Percentiles rank a stretch among this genome's conserved stretches.
These are phyloP conservation scores for Diplodia corticola DNA, from an alignment of 2,329 filamentous ascomycete species.

Conservation along the genomic window DNA sequence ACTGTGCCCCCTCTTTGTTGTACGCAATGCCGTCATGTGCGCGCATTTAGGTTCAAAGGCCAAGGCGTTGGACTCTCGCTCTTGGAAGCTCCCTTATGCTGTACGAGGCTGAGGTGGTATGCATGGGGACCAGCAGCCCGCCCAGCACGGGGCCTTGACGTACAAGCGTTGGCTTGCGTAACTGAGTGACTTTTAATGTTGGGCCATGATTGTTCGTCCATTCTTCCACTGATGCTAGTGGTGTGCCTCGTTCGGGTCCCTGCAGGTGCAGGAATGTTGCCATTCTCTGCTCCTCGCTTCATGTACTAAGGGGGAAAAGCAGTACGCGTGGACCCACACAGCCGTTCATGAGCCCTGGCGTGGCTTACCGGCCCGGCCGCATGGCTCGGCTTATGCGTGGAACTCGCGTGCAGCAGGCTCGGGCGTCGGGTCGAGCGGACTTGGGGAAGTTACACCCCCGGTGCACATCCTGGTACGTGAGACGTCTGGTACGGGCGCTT, in stretches of 20 bases:
- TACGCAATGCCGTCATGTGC: constrained; percentile 2
- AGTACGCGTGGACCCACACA: not conserved
- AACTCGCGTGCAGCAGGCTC: constrained; percentile 3
- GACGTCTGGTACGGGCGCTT: not conserved
- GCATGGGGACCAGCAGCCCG: not conserved
- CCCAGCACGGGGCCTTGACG: not conserved
- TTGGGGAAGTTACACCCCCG: constrained; percentile 11
- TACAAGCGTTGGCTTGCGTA: not conserved
- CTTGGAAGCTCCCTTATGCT: not conserved
- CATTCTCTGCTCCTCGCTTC: not conserved
- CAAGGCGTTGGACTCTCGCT: constrained; percentile 7
- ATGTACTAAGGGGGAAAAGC: not conserved
- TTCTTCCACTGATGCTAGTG: not conserved
- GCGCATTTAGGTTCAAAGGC: constrained; percentile 3
- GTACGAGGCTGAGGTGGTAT: not conserved
- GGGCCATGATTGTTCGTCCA: not conserved
- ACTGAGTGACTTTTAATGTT: not conserved
- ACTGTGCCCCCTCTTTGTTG: not conserved
- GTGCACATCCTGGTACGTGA: not conserved
- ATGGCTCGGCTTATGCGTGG: not conserved
- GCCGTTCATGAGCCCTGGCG: not conserved
- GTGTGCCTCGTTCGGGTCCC: not conserved
- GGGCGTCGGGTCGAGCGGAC: not conserved
- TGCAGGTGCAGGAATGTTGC: not conserved
- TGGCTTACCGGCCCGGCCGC: not conserved